Percentiles rank a stretch among this genome's conserved stretches.
Conservation (phyloP, 305 asterid genomes). For the Ilex paraguariensis region DNA sequence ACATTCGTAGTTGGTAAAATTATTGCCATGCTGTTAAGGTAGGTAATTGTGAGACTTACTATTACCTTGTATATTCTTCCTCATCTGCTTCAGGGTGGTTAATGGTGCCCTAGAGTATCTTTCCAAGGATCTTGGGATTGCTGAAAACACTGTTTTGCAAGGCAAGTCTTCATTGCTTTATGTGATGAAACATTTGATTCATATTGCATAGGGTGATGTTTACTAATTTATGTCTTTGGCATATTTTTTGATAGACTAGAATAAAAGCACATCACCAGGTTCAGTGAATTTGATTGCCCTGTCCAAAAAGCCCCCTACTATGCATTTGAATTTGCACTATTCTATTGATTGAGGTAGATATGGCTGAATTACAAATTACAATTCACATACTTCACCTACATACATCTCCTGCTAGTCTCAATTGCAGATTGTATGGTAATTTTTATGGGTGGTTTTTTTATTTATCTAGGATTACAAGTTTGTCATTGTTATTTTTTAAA, state of each 20-base stretch:
- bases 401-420: neutral
- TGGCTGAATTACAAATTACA: neutral
- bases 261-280: too few species aligned
- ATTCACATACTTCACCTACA: neutral
- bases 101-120: constrained; percentile 96
- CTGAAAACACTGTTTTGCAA: constrained; percentile 70
- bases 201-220: too few species aligned
- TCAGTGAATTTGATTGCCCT: too few species aligned
- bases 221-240: too few species aligned
- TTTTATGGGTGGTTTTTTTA: neutral
- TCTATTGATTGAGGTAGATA: neutral
- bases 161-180: constrained; percentile 42
- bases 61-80: constrained; percentile 1
- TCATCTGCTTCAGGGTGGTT: constrained; percentile 65
- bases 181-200: neutral
- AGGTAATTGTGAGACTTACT: neutral
- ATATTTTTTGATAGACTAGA: too few species aligned
- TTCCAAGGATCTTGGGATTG: constrained; percentile 84
- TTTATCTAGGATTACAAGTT: neutral
- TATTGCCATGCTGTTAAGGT: constrained; percentile 2
- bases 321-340: neutral
- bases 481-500: constrained; percentile 6
- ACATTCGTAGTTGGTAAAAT: neutral
- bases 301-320: neutral
- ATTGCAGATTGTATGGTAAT: too few species aligned